Evolutionary conservation across 2,329 filamentous ascomycete genomes (phyloP), one percentile per base, ranked within the genome.

Genomic region (Aureobasidium sp.): DNA sequence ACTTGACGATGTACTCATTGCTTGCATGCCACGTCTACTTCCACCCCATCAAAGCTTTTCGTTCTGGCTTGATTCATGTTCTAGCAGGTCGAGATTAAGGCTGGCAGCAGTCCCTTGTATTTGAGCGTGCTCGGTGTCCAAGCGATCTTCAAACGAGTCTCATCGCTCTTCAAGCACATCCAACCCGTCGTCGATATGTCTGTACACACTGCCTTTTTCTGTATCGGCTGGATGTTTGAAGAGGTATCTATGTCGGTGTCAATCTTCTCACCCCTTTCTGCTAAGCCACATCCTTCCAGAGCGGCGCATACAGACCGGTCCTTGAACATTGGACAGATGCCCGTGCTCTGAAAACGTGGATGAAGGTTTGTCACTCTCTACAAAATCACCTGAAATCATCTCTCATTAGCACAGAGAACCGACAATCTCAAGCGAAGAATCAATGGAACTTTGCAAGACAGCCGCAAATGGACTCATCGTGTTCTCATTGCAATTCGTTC

Each of bases 151-250:
- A 10, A 16, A 45, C 29, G 12, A 19, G 34, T 10, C 6, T 14
- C 29, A 30, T 21, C 30, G 29, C 27, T 34, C 29, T 7, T 14
- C 35, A 35, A n/a, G 19, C 30, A 47, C 29, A 8, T 47, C n/a
- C 16, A n/a, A 35, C 19, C 29, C 32, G 19, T n/a, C 19, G 35
- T 34, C 19, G 25, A 22, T 21, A 47, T 47, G 42, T 25, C 42
- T 6, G 12, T 47, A 10, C 42, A 47, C 35, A 47, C 42, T 16
- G 29, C 42, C 32, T 47, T 47, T 21, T 47, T 47, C 30, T 47
- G 42, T 35, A 25, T 47, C n/a, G 42, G 42, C 42, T 47, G 34
- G 42, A 47, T 47, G 42, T 47, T 35, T 7, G 42, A 47, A 24
- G 42, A 25, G 30, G 42, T 47, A 35, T 14, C 29, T 14, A 4